A percentile compares a stretch with the other conserved stretches of the same genome.
Evolutionary conservation across 495 filamentous ascomycete species (phyloP).

Genomic region (Penicillium diatomitis): DNA sequence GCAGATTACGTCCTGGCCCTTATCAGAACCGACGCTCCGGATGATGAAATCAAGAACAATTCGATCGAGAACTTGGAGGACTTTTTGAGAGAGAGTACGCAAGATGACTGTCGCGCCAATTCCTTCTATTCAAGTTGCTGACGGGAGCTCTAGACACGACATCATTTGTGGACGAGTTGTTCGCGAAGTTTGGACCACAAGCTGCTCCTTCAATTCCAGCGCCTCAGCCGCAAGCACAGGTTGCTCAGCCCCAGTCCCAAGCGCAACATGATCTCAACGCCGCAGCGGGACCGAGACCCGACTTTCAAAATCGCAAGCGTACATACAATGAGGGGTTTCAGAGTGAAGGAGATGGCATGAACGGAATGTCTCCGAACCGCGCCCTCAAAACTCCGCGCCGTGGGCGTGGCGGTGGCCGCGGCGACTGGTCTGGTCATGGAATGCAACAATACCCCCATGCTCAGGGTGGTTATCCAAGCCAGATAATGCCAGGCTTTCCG

Average conservation of each 20-base stretch:
- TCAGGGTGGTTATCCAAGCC: constrained; percentile 27
- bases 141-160: constrained; percentile 47
- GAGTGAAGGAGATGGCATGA: constrained; percentile 37
- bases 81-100: constrained; percentile 71
- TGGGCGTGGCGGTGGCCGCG: constrained; percentile 49
- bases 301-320: constrained; percentile 42
- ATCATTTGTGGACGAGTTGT: constrained; percentile 78
- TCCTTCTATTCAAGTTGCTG: constrained; percentile 2
- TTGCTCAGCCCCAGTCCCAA: constrained; percentile 14
- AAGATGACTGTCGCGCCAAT: constrained; percentile 13
- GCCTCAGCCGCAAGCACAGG: constrained; percentile 41
- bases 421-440: constrained; percentile 31
- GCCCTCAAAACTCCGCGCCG: constrained; percentile 66
- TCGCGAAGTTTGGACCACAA: constrained; percentile 56
- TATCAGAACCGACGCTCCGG: constrained; percentile 66
- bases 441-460: constrained; percentile 19
- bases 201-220: constrained; percentile 24
- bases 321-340: constrained; percentile 50
- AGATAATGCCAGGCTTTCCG: constrained; percentile 43
- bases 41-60: constrained; percentile 60
- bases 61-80: constrained; percentile 76
- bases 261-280: constrained; percentile 26
- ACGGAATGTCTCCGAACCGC: constrained; percentile 40
- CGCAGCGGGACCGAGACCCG: constrained; percentile 25
- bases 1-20: constrained; percentile 95